Percentiles rank a stretch among this genome's conserved stretches.
phyloP scores from a whole-genome alignment of 2,329 filamentous ascomycete genomes.

The Ambrosiella beaveri region DNA sequence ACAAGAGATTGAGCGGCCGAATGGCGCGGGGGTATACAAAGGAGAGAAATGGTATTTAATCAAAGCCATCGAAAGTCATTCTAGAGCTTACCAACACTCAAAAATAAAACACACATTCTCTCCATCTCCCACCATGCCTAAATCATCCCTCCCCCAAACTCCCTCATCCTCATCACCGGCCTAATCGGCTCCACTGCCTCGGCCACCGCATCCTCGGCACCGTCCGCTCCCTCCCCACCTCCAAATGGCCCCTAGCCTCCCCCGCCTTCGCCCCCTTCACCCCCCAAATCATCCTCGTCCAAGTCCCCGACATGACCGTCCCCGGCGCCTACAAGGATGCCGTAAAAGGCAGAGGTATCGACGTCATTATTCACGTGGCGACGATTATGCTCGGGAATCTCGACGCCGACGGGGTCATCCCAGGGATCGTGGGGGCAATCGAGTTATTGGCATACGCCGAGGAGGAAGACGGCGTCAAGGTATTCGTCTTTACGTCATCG shows the following conservation, averaged over 20 bases:
- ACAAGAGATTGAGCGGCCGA: too few species aligned
- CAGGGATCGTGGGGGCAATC: slow-evolving; percentile 18
- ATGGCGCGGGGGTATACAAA: too few species aligned
- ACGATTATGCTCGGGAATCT: slow-evolving; percentile 20
- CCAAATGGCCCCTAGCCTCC: not conserved
- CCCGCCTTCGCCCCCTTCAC: slow-evolving; percentile 12
- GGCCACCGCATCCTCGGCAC: slow-evolving; percentile 26
- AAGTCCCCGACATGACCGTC: slow-evolving; percentile 20
- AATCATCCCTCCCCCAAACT: not conserved
- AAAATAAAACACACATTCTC: not conserved
- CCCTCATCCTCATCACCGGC: slow-evolving; percentile 23
- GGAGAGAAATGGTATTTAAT: too few species aligned
- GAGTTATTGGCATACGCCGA: slow-evolving; percentile 21
- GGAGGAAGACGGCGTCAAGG: slow-evolving; percentile 20
- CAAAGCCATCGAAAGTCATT: too few species aligned
- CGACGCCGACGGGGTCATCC: slow-evolving; percentile 25
- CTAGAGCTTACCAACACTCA: too few species aligned
- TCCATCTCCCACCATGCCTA: not conserved
- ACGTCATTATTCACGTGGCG: slow-evolving; percentile 24
- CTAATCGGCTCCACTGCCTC: slow-evolving; percentile 23
- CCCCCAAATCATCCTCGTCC: slow-evolving; percentile 18
- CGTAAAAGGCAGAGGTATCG: slow-evolving; percentile 16
- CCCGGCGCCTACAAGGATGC: slow-evolving; percentile 16
- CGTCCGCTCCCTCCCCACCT: slow-evolving; percentile 17
- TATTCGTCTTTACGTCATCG: slow-evolving; percentile 26